A percentile compares a stretch with the other conserved stretches of the same genome.
Evolutionary conservation across 2,329 filamentous ascomycete species (phyloP).

Genomic region (Monosporascus sp.): DNA sequence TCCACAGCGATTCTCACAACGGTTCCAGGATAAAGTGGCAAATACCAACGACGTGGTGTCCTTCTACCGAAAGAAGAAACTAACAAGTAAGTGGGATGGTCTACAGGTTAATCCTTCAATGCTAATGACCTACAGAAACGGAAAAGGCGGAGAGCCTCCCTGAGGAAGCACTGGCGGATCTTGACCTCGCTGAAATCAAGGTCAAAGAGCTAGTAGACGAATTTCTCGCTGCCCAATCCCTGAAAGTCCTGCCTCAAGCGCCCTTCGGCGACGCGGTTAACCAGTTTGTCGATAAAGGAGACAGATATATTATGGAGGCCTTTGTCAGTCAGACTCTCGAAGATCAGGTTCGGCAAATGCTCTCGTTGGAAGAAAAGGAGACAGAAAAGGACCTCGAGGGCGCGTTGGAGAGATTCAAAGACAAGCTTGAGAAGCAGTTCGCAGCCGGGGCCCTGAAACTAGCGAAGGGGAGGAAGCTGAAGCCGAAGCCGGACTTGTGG

Average conservation of each 20-base stretch:
- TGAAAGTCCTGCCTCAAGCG: conserved; percentile 89
- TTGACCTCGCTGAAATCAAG: conserved; percentile 71
- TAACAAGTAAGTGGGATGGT: conserved; percentile 33
- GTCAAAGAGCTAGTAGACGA: conserved; percentile 86
- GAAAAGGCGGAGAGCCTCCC: conserved; percentile 53
- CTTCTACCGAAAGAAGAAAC: conserved; percentile 85
- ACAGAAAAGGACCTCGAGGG: conserved; percentile 63
- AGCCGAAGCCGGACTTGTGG: conserved; percentile 75
- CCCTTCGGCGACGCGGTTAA: conserved; percentile 89
- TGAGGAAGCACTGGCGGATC: conserved; percentile 57
- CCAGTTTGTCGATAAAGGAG: conserved; percentile 91
- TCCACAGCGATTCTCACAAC: conserved; percentile 90
- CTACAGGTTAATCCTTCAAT: neutral
- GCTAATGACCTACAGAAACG: conserved; percentile 15
- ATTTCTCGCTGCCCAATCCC: conserved; percentile 77
- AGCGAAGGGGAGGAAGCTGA: conserved; percentile 52
- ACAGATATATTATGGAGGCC: conserved; percentile 83
- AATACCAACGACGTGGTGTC: conserved; percentile 92
- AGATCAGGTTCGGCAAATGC: conserved; percentile 64
- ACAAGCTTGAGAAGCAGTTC: conserved; percentile 66
- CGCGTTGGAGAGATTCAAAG: conserved; percentile 68
- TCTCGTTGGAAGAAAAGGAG: conserved; percentile 61
- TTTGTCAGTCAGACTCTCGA: conserved; percentile 70
- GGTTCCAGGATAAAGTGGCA: conserved; percentile 84
- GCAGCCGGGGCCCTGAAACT: conserved; percentile 55